Evolutionary conservation across 805 yeast species (phyloP), one percentile per base, ranked within the genome.

Genomic region (Jamesozyma rosinii): DNA sequence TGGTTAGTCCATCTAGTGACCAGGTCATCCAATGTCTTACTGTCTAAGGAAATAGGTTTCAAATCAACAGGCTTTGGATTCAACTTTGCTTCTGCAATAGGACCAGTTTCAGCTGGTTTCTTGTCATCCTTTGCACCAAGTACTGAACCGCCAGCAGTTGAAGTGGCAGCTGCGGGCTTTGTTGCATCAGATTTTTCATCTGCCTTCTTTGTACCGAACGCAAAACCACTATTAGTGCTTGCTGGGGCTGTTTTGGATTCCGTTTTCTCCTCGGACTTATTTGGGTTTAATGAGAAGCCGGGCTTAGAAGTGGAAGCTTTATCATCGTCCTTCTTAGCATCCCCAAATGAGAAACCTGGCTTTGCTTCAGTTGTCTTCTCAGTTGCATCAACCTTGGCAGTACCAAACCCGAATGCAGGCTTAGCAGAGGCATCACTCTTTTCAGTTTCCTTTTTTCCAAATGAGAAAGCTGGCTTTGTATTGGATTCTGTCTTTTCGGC

Each of bases 1-100:
- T 92, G 95, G 44, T 79, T 77, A 0, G 97, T 83, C 98, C 98
- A 92, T 63, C 83, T 88, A 13, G 88, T 76, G 35, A 92, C 83
- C 51, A 92, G 72, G 59, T 92, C 97, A 56, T 92, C 97, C 57
- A 92, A 69, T 1, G 96, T 87, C 61, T 87, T 87, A 65, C 92
- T 92, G 54, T 85, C 88, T 31, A 92, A 73, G 4, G 95, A 77
- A 3, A 87, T 74, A 27, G 83, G 83, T 44, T 79, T 72, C 4
- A 87, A 81, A 47, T 76, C 77, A 24, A 79, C 72, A 32, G 74
- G 69, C 42, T 81, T 78, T 2, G 79, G 38, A 15, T 50, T 50
- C n/a, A 51, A 34, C 15, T 38, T 18, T 10, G 15, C 35, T 8
- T 21, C 15, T n/a, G 37, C 29, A 3, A 20, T 14, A 22, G 20